Conservation (phyloP, 2,329 filamentous ascomycete species). For the Huntiella moniliformis region DNA sequence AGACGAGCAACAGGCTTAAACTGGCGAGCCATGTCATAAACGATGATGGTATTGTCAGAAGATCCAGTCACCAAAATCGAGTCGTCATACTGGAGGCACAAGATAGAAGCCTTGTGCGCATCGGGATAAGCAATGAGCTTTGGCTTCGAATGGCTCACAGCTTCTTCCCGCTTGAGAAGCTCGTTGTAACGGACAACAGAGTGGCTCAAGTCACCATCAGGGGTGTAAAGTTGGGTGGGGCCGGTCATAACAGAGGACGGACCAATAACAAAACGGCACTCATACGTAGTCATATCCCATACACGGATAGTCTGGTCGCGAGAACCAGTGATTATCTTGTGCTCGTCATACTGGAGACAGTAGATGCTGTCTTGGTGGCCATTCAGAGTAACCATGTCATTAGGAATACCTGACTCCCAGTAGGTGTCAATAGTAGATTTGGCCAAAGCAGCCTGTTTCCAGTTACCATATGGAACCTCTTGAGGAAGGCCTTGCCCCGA, state of each 20-base stretch:
- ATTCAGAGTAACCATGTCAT: constrained; percentile 47
- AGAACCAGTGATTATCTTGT: constrained; percentile 92
- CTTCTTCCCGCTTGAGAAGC: not conserved
- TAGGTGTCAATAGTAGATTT: constrained; percentile 56
- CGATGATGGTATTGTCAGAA: constrained; percentile 76
- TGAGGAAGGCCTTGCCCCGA: constrained; percentile 37
- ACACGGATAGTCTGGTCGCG: constrained; percentile 88
- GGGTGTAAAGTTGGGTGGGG: constrained; percentile 30
- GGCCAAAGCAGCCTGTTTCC: constrained; percentile 69
- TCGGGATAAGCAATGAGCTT: constrained; percentile 33
- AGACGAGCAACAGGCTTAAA: constrained; percentile 69
- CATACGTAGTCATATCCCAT: constrained; percentile 82
- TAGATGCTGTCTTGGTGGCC: constrained; percentile 94
- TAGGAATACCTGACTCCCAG: constrained; percentile 64
- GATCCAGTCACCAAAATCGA: constrained; percentile 88
- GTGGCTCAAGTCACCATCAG: constrained; percentile 32
- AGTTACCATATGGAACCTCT: constrained; percentile 47
- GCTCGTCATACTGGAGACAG: constrained; percentile 95
- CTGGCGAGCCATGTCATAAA: constrained; percentile 65
- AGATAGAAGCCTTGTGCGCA: constrained; percentile 73
- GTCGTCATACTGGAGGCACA: constrained; percentile 89
- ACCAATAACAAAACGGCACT: constrained; percentile 74
- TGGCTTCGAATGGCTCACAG: not conserved
- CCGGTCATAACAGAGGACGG: constrained; percentile 45
- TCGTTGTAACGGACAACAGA: constrained; percentile 22